These are phyloP conservation scores for Microbotryomycetes sp. DNA, from an alignment of 1,284 basidiomycete genomes.

Conservation along the genomic window DNA sequence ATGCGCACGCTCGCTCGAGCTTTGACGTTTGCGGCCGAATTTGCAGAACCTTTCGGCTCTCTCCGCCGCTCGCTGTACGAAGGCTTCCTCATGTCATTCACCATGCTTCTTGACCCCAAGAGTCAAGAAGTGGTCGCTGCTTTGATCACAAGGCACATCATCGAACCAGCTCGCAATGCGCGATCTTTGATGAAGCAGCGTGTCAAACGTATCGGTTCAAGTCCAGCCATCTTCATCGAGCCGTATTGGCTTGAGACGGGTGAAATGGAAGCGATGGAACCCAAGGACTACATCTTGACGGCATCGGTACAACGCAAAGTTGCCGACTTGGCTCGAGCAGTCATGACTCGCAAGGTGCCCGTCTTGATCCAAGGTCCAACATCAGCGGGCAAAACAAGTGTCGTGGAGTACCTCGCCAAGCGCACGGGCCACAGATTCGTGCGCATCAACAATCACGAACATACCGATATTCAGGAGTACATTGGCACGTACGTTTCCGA, in stretches of 20 bases:
- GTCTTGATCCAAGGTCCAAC: constrained; percentile 98
- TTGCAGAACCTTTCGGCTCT: constrained; percentile 63
- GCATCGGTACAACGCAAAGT: constrained; percentile 95
- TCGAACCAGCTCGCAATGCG: constrained; percentile 74
- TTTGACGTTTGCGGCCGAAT: constrained; percentile 81
- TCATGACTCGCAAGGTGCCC: constrained; percentile 82
- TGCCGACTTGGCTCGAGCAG: constrained; percentile 82
- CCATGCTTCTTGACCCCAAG: constrained; percentile 74
- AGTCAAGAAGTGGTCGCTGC: constrained; percentile 52
- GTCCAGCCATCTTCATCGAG: constrained; percentile 66
- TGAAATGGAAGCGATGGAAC: constrained; percentile 46
- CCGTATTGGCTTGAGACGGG: constrained; percentile 67
- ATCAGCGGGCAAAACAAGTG: constrained; percentile 94
- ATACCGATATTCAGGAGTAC: constrained; percentile 97
- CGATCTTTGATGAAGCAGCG: constrained; percentile 56
- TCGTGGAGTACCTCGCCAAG: constrained; percentile 89
- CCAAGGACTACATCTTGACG: constrained; percentile 84
- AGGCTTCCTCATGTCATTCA: constrained; percentile 95
- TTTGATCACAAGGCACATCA: constrained; percentile 71
- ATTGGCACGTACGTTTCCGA: constrained; percentile 95
- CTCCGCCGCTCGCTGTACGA: constrained; percentile 88
- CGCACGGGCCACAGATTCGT: constrained; percentile 93
- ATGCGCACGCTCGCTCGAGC: constrained; percentile 93
- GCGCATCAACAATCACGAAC: constrained; percentile 99
- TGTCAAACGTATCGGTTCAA: constrained; percentile 47